A percentile compares a stretch with the other conserved stretches of the same genome.
Evolutionary conservation across 768 basidiomycete genomes (phyloP).

Genomic region (Tricholoma bakamatsutake): DNA sequence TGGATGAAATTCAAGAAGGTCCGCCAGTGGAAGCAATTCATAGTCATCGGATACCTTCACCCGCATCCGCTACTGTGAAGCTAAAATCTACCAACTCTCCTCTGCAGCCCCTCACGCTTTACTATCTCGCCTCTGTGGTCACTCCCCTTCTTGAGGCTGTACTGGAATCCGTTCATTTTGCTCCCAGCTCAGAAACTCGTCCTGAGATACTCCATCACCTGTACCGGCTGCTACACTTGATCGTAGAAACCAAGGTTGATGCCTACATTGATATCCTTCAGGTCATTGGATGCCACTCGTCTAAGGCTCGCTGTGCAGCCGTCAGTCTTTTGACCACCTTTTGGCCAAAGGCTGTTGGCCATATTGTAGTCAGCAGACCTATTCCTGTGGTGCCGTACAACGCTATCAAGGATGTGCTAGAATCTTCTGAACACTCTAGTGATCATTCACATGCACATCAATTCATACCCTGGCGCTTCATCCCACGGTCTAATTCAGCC

Average conservation of each 20-base stretch:
- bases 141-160: constrained; percentile 59
- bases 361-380: constrained; percentile 52
- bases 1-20: constrained; percentile 43
- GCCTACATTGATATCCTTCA: constrained; percentile 67
- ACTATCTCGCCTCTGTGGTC: constrained; percentile 57
- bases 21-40: constrained; percentile 3
- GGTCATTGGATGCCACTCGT: constrained; percentile 60
- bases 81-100: constrained; percentile 53
- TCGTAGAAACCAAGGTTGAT: constrained; percentile 58
- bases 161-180: constrained; percentile 48
- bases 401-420: constrained; percentile 2
- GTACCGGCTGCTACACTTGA: constrained; percentile 45
- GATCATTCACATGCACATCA: constrained; percentile 48
- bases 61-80: constrained; percentile 15
- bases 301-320: constrained; percentile 48
- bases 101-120: constrained; percentile 45
- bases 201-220: constrained; percentile 41
- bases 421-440: constrained; percentile 12
- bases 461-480: constrained; percentile 64
- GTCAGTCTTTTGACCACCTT: constrained; percentile 49
- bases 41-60: constrained; percentile 25
- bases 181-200: constrained; percentile 19
- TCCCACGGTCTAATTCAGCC: constrained; percentile 15
- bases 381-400: constrained; percentile 30
- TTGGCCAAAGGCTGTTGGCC: constrained; percentile 69